These are phyloP conservation scores for Sambucus nigra DNA, from an alignment of 129 eudicot species.

Conservation along the genomic window DNA sequence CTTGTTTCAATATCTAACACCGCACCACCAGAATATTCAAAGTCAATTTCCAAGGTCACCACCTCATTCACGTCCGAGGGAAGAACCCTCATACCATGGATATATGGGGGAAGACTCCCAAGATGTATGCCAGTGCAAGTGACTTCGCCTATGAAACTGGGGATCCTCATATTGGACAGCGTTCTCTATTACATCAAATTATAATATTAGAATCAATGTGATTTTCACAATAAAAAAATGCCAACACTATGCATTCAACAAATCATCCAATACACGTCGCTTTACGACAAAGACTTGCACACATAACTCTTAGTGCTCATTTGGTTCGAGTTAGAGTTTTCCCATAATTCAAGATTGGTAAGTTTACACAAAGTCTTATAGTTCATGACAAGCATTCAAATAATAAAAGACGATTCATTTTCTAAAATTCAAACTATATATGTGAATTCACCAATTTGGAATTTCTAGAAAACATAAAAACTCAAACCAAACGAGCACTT, in stretches of 20 bases:
- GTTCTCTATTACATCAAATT: conserved; percentile 42
- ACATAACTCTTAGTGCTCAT: no score
- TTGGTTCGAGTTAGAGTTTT: no score
- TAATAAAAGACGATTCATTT: no score
- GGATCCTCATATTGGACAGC: conserved; percentile 60
- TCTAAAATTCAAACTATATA: no score
- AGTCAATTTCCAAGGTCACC: conserved; percentile 75
- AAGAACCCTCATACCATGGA: conserved; percentile 73
- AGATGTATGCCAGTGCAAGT: conserved; percentile 57
- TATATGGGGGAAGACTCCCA: conserved; percentile 79
- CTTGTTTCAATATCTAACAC: conserved; percentile 72
- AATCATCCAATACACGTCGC: no score
- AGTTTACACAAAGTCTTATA: no score
- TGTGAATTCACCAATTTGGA: no score
- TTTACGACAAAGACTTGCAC: no score
- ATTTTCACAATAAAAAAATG: background rate
- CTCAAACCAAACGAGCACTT: no score
- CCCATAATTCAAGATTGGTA: no score
- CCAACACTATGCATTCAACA: background rate
- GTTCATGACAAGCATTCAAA: no score
- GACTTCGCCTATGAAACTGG: conserved; percentile 76
- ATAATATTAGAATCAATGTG: conserved; percentile 4
- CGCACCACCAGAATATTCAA: conserved; percentile 73
- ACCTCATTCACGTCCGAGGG: conserved; percentile 81
- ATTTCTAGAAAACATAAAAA: no score